Evolutionary conservation across 345 rosid species (phyloP), one percentile per base, ranked within the genome.

Genomic region (Pseudoturritis turrita): DNA sequence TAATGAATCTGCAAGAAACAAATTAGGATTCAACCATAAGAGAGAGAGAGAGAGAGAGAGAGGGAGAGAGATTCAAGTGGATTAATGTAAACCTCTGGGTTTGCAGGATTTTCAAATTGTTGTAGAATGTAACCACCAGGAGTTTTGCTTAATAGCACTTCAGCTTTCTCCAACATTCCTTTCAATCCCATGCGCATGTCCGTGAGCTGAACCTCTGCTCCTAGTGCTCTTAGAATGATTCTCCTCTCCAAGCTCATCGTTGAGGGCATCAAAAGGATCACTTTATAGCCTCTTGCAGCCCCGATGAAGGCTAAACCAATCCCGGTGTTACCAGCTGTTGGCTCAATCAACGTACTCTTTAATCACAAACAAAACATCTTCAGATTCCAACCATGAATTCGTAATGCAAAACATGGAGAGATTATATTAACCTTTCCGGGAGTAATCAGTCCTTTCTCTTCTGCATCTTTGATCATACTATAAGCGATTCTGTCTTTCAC

Each of bases 311-410:
- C 94, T 71, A 91, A 41, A 37, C 87, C 89, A 33, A 89, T 92
- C 68, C 97, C 94, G 0, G 93, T 87, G 76, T 90, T 88, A 10
- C 98, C 96, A 45, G 88, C 74, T 9, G 96, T 92, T 35, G 77
- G 59, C 79, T 89, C 94, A 7, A 85, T 65, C 25, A 80, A 73
- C 15, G 87, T 67, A 40, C 87, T 86, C 91, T 88, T 15, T 8
- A 25, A 17, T 5, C 12, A 31, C 53, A 44, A 3, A 28, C 2
- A 17, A 29, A 52, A 4, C 8, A 39, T 10, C 28, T 18, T 25
- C 22, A 60, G 3, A 0, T 8, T 36, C 3, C 37, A 21, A 25
- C 26, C 2, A 39, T 52, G 0, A 36, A 21, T 5, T 43, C 2
- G 7, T 72, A 31, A 14, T 37, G 41, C n/a, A n/a, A n/a, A n/a